Base-by-base conservation (phyloP, 1,284 basidiomycete species). In the Megacollybia platyphylla region DNA sequence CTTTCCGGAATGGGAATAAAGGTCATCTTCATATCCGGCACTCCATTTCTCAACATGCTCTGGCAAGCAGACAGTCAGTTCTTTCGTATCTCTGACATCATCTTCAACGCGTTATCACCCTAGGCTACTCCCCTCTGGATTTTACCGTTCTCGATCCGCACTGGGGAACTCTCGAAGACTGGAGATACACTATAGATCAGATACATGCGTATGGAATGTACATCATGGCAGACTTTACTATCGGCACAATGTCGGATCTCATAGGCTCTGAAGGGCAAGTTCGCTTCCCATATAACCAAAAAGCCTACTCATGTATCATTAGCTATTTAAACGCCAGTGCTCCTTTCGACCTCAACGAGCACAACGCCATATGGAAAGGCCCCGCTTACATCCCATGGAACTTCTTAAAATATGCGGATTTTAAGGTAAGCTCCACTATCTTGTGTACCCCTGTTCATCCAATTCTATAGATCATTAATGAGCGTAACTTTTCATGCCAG, bases 41-140 rank as follows among this genome's bases (percentile, higher is more conserved):
- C 90, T 0, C 79, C 82, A 40, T 94, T 90, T 61, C 49, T 93
- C 49, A 93, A 94, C 70, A 91, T 93, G 90, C 65, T 89, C 13
- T 94, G 90, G 90, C 84, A 91, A 59, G 85, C 89, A 11, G 90
- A 94, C 73, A 89, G 87, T 88, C 48, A 57, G 85, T 72, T 42
- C 44, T 20, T 17, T 18, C 45, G 37, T 49, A 34, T 40, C 44
- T 36, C 28, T 44, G 24, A 34, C 45, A 27, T 38, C 43, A 13
- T 30, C 5, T 30, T 46, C 30, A 44, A 47, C 49, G 32, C 44
- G 39, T 39, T 45, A 35, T 39, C 46, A 9, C 11, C 46, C 7
- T 45, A 89, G 87, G 87, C 61, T 94, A 93, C 58, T 94, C 90
- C 20, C 86, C 89, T 7, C 70, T 94, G 48, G 90, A 94, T 58